A percentile compares a stretch with the other conserved stretches of the same genome.
These are phyloP conservation scores for Ophiostoma piceae DNA, from an alignment of 2,329 filamentous ascomycete genomes.

Conservation along the genomic window DNA sequence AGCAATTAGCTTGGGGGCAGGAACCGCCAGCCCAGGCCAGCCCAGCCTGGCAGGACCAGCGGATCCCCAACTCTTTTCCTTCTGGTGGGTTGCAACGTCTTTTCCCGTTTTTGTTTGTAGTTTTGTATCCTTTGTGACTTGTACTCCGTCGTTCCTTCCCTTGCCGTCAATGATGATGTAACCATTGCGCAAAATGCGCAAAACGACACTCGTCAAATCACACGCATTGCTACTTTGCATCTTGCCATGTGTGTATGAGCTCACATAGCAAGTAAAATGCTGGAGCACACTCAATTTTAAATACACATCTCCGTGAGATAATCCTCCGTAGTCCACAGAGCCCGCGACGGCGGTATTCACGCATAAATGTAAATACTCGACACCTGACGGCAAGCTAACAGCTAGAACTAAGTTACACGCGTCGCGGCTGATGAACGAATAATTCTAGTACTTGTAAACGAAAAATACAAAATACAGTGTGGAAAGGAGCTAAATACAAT, in stretches of 20 bases:
- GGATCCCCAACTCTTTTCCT: slow-evolving; percentile 5
- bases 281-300: background rate
- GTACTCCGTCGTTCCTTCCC: background rate
- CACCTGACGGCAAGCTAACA: background rate
- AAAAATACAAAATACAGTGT: background rate
- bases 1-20: background rate
- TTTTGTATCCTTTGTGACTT: background rate
- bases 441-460: background rate
- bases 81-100: slow-evolving; percentile 7
- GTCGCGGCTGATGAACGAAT: background rate
- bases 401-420: background rate
- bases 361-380: slow-evolving; percentile 7
- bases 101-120: background rate
- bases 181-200: background rate
- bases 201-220: background rate
- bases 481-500: background rate
- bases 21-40: slow-evolving; percentile 1
- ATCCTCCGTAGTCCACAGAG: background rate
- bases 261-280: background rate
- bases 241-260: background rate
- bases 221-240: too few relatives aligned
- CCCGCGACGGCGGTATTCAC: background rate
- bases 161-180: background rate
- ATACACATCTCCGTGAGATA: background rate
- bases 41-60: background rate